phyloP scores from a whole-genome alignment of 2,329 filamentous ascomycete species.

The Trichophyton schoenleinii region DNA sequence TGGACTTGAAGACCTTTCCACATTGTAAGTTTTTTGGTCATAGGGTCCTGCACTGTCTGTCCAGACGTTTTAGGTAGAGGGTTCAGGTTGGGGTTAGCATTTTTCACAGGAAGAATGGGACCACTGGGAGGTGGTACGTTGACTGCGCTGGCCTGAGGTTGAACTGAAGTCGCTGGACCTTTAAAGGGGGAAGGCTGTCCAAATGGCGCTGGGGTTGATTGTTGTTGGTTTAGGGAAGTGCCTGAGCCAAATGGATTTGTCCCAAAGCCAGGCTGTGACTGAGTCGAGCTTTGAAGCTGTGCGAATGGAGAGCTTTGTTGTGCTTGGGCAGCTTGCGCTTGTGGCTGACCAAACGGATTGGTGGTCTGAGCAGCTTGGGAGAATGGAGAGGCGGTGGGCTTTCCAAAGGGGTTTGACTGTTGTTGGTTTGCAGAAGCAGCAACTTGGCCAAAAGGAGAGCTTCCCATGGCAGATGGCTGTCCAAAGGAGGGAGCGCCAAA shows the following conservation, averaged over 20 bases:
- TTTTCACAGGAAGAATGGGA: conserved; percentile 7
- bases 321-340: neutral
- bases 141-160: neutral
- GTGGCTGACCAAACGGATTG: conserved; percentile 17
- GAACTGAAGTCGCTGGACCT: conserved; percentile 18
- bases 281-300: neutral
- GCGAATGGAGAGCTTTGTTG: conserved; percentile 13
- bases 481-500: conserved; percentile 5
- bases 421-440: neutral
- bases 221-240: neutral
- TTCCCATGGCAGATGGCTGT: conserved; percentile 10
- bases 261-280: neutral
- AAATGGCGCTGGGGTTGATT: conserved; percentile 16
- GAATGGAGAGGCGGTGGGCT: conserved; percentile 20
- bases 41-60: conserved; percentile 26
- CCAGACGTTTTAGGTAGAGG: conserved; percentile 20
- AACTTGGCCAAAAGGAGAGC: conserved; percentile 18
- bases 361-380: conserved; percentile 18
- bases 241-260: neutral
- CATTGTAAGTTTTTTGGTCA: conserved; percentile 33
- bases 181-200: conserved; percentile 17
- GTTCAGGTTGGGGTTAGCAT: conserved; percentile 11
- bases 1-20: conserved; percentile 54
- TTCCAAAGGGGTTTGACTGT: conserved; percentile 7
- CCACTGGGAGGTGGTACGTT: neutral